Percentiles rank a stretch among this genome's conserved stretches.
phyloP scores from a whole-genome alignment of 495 filamentous ascomycete species.

The Darksidea phi region DNA sequence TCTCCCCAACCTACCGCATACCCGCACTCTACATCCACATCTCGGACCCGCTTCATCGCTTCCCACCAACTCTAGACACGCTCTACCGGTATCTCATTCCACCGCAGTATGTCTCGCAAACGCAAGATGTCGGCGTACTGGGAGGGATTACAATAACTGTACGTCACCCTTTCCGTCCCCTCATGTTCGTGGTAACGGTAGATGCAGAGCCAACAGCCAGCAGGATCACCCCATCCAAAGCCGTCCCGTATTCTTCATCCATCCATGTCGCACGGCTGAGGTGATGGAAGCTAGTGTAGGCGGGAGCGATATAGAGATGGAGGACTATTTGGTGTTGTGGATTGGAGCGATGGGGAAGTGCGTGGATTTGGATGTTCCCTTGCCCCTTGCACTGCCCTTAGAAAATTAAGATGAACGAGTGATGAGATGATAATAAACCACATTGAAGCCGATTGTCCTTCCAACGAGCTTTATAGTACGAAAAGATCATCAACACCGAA shows the following conservation, averaged over 20 bases:
- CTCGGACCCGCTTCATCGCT: slow-evolving; percentile 13
- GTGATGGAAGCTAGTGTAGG: slow-evolving; percentile 19
- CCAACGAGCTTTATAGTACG: no score
- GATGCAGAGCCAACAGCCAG: neutral
- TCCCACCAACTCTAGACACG: slow-evolving; percentile 19
- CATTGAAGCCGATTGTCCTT: no score
- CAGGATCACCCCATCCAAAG: slow-evolving; percentile 35
- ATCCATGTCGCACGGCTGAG: slow-evolving; percentile 34
- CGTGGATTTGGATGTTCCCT: slow-evolving; percentile 28
- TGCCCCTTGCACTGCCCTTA: neutral
- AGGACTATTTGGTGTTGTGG: slow-evolving; percentile 31
- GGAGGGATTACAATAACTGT: slow-evolving; percentile 35
- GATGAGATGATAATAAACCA: no score
- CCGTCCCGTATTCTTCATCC: slow-evolving; percentile 32
- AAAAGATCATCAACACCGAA: no score
- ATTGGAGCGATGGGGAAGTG: slow-evolving; percentile 26
- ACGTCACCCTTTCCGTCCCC: neutral
- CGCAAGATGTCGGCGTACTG: slow-evolving; percentile 23
- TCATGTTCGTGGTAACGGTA: neutral
- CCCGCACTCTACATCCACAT: slow-evolving; percentile 36
- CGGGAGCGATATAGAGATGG: slow-evolving; percentile 6
- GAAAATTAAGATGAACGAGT: no score
- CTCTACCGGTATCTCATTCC: slow-evolving; percentile 29
- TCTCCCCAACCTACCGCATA: slow-evolving; percentile 33
- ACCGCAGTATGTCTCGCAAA: slow-evolving; percentile 22